Evolutionary conservation across 352 stramenopile genomes (phyloP).

Genomic region (Pythium angustatum): DNA sequence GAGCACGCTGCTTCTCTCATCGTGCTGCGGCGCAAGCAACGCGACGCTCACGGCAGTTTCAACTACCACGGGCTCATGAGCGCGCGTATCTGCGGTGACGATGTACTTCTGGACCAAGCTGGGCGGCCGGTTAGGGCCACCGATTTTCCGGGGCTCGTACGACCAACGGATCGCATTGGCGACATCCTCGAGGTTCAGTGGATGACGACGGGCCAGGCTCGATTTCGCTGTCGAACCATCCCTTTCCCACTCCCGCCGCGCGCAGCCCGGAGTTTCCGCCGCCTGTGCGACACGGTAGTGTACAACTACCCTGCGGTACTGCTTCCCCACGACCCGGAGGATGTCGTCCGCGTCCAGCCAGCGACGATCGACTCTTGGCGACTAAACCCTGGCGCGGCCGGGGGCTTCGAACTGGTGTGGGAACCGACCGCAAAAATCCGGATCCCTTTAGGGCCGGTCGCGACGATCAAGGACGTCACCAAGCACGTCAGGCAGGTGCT

Average conservation of each 20-base stretch:
- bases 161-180: too few species aligned
- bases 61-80: constrained; percentile 5
- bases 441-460: not conserved
- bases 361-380: not conserved
- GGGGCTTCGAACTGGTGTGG: not conserved
- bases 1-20: not conserved
- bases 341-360: not conserved
- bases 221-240: not conserved
- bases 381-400: not conserved
- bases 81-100: not conserved
- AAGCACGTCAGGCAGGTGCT: not conserved
- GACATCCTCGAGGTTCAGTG: not conserved
- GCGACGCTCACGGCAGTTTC: not conserved
- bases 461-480: not conserved
- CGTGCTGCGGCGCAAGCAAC: not conserved
- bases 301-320: constrained; percentile 7
- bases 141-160: not conserved
- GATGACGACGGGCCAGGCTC: not conserved
- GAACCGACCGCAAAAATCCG: not conserved
- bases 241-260: not conserved
- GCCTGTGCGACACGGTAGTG: not conserved
- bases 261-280: not conserved
- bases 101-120: not conserved
- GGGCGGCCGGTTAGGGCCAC: not conserved
- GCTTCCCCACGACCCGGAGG: not conserved